phyloP scores from a whole-genome alignment of 176 grass and related monocot genomes.

The Chloris gayana region DNA sequence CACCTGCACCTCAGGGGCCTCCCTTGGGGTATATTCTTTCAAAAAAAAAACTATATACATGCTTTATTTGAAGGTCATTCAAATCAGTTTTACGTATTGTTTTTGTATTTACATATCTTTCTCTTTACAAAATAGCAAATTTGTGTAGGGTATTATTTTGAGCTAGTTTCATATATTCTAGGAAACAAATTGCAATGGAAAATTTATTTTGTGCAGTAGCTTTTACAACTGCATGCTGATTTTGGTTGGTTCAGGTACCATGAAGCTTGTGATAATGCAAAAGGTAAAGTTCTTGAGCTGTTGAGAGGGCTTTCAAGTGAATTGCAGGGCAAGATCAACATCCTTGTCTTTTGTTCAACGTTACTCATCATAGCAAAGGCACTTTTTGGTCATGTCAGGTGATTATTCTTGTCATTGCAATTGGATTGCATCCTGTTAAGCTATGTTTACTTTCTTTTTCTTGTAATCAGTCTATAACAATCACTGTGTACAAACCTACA shows the following conservation, averaged over 20 bases:
- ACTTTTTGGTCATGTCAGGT: constrained; percentile 93
- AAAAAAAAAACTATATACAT: constrained; percentile 12
- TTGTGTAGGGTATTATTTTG: background rate
- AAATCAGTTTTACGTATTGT: background rate
- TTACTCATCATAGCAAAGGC: constrained; percentile 85
- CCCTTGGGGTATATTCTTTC: too few relatives aligned
- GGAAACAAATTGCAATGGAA: background rate
- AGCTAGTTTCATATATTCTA: constrained; percentile 19
- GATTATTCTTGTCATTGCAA: constrained; percentile 40
- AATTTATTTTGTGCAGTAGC: background rate
- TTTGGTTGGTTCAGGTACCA: constrained; percentile 75
- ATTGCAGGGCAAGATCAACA: constrained; percentile 83
- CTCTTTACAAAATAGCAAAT: background rate
- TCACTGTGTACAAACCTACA: constrained; percentile 16
- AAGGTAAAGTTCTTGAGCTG: constrained; percentile 74
- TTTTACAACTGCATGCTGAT: constrained; percentile 21
- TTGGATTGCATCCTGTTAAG: constrained; percentile 11
- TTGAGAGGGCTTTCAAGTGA: constrained; percentile 88
- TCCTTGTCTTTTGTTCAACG: constrained; percentile 85
- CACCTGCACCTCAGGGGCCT: too few relatives aligned
- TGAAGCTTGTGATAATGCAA: constrained; percentile 84
- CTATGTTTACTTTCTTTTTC: background rate
- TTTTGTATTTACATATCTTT: background rate
- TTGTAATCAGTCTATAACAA: background rate
- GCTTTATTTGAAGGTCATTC: background rate